Conservation (phyloP, 139 green algal species). For the Chlorella vulgaris region DNA sequence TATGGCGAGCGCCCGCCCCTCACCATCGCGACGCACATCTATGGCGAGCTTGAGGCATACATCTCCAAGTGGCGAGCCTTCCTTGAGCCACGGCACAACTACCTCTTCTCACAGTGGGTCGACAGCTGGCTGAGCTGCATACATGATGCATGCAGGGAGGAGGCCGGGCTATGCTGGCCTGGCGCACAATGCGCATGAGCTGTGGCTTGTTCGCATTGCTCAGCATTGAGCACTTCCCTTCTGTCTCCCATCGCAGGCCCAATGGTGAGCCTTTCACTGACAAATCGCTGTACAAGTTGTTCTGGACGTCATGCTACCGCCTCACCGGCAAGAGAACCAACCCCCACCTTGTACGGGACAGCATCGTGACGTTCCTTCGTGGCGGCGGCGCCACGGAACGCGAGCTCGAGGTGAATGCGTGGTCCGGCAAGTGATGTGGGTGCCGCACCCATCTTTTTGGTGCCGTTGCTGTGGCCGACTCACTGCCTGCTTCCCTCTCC, state of each 20-base stretch:
- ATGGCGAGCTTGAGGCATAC: constrained; percentile 69
- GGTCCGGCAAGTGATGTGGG: neutral
- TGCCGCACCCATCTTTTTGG: too few species aligned
- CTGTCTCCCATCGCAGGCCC: neutral
- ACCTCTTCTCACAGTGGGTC: constrained; percentile 51
- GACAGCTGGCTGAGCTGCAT: too few species aligned
- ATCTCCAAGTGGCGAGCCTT: constrained; percentile 52
- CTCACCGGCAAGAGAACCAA: constrained; percentile 62
- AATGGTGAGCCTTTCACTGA: constrained; percentile 53
- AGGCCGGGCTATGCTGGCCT: too few species aligned
- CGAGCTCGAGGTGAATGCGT: constrained; percentile 60
- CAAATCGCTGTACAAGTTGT: constrained; percentile 53
- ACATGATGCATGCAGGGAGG: too few species aligned
- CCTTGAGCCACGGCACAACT: constrained; percentile 50
- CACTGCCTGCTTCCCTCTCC: neutral
- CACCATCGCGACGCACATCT: constrained; percentile 56
- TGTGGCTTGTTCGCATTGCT: too few species aligned
- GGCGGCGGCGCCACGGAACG: constrained; percentile 51
- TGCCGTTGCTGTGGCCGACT: too few species aligned
- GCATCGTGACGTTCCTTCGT: constrained; percentile 61
- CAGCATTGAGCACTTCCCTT: too few species aligned
- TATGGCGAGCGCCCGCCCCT: constrained; percentile 73
- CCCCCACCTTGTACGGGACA: constrained; percentile 74
- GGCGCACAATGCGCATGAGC: too few species aligned
- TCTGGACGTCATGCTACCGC: constrained; percentile 40